Base-by-base conservation (phyloP, 202 grass and related monocot genomes). In the Elaeis oleifera region DNA sequence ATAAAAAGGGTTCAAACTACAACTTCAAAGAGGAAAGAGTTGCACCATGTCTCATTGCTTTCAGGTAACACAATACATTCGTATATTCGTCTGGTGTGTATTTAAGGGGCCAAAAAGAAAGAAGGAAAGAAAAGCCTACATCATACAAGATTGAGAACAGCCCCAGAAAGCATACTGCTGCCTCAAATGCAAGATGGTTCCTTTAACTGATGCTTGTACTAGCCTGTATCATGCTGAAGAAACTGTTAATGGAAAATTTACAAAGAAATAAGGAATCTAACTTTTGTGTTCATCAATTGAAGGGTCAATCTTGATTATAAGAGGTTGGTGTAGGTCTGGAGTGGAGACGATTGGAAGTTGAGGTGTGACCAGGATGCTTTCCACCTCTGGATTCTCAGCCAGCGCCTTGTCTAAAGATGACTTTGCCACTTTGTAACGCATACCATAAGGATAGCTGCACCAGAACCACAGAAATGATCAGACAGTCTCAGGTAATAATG, bases 341-440 rank as follows among this genome's bases (percentile, higher is more conserved):
- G 70, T 64, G 21, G 36, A 60, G 24, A 67, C 64, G 36, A 89
- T 55, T 51, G 94, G 94, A 70, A 99, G 79, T 56, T 89, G 83
- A 18, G 94, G 79, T 17, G 79, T 63, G 73, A 82, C 66, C 13
- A 77, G 63, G 59, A 83, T 55, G 54, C 23, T 56, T 8, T 86
- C 87, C 0, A 83, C 53, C 60, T 79, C 94, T 24, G 82, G 77
- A 61, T 99, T 99, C 80, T 99, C 94, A 14, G 88, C 88, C 75
- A 99, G 73, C 13, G 94, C 94, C 55, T 94, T 99, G 58, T 99
- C 94, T 75, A 99, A 16, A 65, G 94, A 78, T 51, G 88, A 74
- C 66, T 99, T 99, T 31, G 94, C 94, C 27, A 99, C 76, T 78
- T 92, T 76, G 94, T 99, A 50, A 94, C 77, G 0, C 85, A 94